These are phyloP conservation scores for Serendipita indica DNA, from an alignment of 768 basidiomycete species.

Conservation along the genomic window DNA sequence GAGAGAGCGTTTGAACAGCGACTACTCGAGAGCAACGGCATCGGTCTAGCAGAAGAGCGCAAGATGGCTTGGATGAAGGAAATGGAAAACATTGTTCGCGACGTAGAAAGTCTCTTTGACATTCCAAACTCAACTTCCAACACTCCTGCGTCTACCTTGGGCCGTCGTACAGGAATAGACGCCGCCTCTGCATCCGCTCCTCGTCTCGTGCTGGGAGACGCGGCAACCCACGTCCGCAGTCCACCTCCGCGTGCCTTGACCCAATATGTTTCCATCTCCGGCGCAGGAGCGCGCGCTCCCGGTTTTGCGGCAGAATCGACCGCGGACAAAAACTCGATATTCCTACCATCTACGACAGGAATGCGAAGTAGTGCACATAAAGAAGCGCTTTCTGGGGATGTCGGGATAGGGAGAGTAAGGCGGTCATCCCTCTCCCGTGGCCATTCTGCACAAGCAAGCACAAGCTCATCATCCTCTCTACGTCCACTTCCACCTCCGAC, in stretches of 20 bases:
- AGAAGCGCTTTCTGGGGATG: background rate
- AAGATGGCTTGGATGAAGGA: slow-evolving; percentile 3
- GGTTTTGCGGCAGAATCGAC: slow-evolving; percentile 28
- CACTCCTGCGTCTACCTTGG: background rate
- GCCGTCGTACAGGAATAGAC: background rate
- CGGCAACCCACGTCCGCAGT: slow-evolving; percentile 35
- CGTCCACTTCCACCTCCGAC: background rate
- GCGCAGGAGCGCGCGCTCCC: slow-evolving; percentile 9
- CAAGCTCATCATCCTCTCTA: background rate
- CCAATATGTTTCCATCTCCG: slow-evolving; percentile 35
- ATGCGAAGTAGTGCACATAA: slow-evolving; percentile 26
- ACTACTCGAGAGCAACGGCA: background rate
- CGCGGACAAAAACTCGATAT: slow-evolving; percentile 36
- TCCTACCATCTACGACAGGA: slow-evolving; percentile 58
- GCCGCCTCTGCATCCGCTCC: background rate
- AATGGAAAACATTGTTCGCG: slow-evolving; percentile 21
- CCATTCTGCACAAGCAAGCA: background rate
- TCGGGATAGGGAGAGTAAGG: no score
- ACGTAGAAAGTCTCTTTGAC: slow-evolving; percentile 24
- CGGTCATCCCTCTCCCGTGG: background rate
- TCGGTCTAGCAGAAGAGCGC: background rate
- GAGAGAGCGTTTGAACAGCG: background rate
- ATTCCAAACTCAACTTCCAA: background rate
- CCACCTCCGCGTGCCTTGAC: slow-evolving; percentile 64
- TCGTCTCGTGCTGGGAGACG: slow-evolving; percentile 32